Percentiles rank a stretch among this genome's conserved stretches.
These are phyloP conservation scores for Penicillium waksmanii DNA, from an alignment of 495 filamentous ascomycete genomes.

Conservation along the genomic window DNA sequence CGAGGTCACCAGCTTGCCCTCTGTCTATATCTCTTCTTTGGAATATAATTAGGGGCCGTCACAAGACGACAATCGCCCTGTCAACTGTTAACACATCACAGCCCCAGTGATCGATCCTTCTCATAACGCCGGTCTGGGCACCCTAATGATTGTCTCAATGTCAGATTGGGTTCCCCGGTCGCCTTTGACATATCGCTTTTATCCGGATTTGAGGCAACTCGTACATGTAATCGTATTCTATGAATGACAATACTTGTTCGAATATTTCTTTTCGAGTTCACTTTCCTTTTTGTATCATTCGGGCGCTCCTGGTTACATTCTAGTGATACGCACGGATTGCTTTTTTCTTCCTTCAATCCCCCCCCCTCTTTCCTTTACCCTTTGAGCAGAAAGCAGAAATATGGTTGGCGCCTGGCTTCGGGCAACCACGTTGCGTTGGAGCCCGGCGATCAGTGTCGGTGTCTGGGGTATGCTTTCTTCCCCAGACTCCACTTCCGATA, in stretches of 20 bases:
- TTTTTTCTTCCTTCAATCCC: background rate
- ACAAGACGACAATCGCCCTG: conserved; percentile 29
- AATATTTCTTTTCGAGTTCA: background rate
- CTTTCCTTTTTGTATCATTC: background rate
- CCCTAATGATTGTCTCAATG: conserved; percentile 1
- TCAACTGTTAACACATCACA: conserved; percentile 29
- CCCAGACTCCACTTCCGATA: background rate
- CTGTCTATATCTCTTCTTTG: background rate
- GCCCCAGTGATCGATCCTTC: conserved; percentile 14
- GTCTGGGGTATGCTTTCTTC: conserved; percentile 8
- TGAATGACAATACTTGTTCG: conserved; percentile 8
- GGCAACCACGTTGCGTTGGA: background rate
- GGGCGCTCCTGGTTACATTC: background rate
- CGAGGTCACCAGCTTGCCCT: background rate
- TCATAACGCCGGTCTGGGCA: background rate
- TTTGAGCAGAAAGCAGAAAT: background rate
- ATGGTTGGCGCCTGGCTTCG: background rate
- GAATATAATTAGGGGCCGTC: conserved; percentile 10
- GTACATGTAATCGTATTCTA: conserved; percentile 18
- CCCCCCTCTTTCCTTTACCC: background rate
- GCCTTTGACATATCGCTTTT: conserved; percentile 11
- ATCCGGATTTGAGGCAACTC: background rate
- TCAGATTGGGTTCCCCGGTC: conserved; percentile 14
- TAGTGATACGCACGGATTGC: background rate
- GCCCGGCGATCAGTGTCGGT: background rate